Conservation (phyloP, 2,329 filamentous ascomycete genomes). For the Microsporum audouinii region DNA sequence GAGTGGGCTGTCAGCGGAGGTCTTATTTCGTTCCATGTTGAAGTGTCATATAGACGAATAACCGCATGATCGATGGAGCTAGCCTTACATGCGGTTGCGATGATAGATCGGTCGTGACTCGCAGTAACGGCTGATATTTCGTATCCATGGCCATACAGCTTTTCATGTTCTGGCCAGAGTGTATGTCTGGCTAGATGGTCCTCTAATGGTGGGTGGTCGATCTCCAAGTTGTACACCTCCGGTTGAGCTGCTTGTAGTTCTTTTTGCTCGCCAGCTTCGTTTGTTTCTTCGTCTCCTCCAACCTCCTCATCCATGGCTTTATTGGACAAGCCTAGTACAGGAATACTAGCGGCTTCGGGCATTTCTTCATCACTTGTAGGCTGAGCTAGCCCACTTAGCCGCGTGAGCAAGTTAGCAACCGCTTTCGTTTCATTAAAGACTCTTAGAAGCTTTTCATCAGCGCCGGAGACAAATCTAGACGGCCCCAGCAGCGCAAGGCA, state of each 20-base stretch:
- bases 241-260: conserved; percentile 16
- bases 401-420: conserved; percentile 61
- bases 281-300: conserved; percentile 31
- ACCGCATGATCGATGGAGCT: conserved; percentile 90
- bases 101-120: conserved; percentile 59
- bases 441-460: conserved; percentile 93
- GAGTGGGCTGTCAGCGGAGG: conserved; percentile 76
- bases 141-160: conserved; percentile 95
- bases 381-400: conserved; percentile 51
- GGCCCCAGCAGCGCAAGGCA: conserved; percentile 68
- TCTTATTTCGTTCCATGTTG: conserved; percentile 73
- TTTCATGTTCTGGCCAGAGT: conserved; percentile 91
- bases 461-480: conserved; percentile 78
- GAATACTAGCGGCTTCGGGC: conserved; percentile 86
- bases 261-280: conserved; percentile 30
- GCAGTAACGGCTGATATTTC: conserved; percentile 82
- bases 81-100: conserved; percentile 88
- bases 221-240: conserved; percentile 48
- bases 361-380: conserved; percentile 34
- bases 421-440: conserved; percentile 85
- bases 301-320: conserved; percentile 64
- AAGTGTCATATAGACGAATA: conserved; percentile 79
- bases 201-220: conserved; percentile 69
- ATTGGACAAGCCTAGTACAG: conserved; percentile 88
- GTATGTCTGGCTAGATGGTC: conserved; percentile 82